These are phyloP conservation scores for Trichosanthes truncata DNA, from an alignment of 306 rosid genomes.

Conservation along the genomic window DNA sequence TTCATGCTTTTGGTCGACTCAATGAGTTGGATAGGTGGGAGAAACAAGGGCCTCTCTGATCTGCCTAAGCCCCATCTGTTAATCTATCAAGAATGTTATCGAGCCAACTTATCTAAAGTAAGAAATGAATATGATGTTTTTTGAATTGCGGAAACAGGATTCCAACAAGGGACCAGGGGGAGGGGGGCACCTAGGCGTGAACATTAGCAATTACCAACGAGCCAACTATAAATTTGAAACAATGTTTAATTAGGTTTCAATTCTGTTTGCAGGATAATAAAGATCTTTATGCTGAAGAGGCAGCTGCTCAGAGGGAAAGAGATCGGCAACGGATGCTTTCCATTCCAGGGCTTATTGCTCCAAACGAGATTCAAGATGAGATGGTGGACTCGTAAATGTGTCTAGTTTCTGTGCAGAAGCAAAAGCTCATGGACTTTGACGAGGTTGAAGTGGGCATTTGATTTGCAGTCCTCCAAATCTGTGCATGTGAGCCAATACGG, in stretches of 20 bases:
- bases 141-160: too few species aligned
- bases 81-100: background rate
- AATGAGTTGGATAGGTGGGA: background rate
- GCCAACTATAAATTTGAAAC: too few species aligned
- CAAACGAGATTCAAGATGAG: conserved; percentile 92
- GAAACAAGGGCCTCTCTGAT: background rate
- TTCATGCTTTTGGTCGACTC: background rate
- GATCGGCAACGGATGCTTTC: conserved; percentile 94
- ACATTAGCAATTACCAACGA: too few species aligned
- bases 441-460: conserved; percentile 26
- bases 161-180: too few species aligned
- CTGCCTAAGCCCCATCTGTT: background rate
- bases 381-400: conserved; percentile 75
- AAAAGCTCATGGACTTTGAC: conserved; percentile 26
- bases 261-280: conserved; percentile 69
- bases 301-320: conserved; percentile 90
- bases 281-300: conserved; percentile 95
- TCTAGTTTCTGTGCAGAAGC: conserved; percentile 19
- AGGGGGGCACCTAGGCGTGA: too few species aligned
- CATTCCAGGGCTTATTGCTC: conserved; percentile 96
- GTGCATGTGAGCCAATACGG: conserved; percentile 22
- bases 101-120: background rate
- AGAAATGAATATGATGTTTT: background rate
- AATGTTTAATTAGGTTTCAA: background rate
- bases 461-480: conserved; percentile 27